Base-by-base conservation (phyloP, 306 rosid species). In the Castanea crenata region DNA sequence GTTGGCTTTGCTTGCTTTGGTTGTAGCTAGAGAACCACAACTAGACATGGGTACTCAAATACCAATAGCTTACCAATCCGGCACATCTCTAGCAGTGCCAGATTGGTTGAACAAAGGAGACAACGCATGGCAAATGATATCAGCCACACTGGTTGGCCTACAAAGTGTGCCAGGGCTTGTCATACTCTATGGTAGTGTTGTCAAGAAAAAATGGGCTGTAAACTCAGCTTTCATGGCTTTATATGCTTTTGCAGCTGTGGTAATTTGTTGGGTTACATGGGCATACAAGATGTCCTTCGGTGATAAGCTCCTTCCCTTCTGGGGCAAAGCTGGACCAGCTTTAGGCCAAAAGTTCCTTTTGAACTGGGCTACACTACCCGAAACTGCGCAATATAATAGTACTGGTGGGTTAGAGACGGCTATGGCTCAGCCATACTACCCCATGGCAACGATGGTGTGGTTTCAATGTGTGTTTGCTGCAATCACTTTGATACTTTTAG, bases 71-170 rank as follows among this genome's bases (percentile, higher is more conserved):
- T 90, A 90, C 77, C 23, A 20, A 15, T 80, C 85, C 51, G 78
- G 77, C 58, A 74, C 84, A 4, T 62, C 71, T 10, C 20, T 8
- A 1, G 86, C 87, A 0, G 90, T 86, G 1, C 94, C 90, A 0
- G 83, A 51, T 0, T 90, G 94, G 94, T 18, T 90, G 58, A 90
- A 90, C 89, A 90, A 90, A 74, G 94, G 92, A 9, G 92, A 90
- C 84, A 90, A 90, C 85, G 69, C 90, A 44, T 90, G 92, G 94
- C 92, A 90, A 71, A 83, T 90, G 94, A 9, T 83, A 1, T 16
- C 92, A 0, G 94, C 94, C 6, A 90, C 90, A 3, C 82, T 90
- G 0, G 91, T 90, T 0, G 91, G 94, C 1, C 84, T 90, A 0
- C 94, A 90, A 2, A 88, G 90, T 83, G 83, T 90, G 85, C 91